Evolutionary conservation across 345 rosid genomes (phyloP).

Genomic region (Populus pruinosa): DNA sequence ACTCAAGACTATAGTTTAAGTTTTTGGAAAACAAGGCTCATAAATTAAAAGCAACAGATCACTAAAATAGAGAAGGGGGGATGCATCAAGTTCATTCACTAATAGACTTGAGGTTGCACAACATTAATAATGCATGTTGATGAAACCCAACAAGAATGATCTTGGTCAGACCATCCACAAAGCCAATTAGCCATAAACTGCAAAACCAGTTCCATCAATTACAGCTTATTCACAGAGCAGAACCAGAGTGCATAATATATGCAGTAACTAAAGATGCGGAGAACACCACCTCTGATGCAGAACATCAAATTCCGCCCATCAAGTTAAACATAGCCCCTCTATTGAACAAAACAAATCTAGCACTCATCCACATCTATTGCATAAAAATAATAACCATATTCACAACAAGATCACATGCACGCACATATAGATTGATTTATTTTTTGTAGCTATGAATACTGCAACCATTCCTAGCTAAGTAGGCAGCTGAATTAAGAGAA

Average conservation of each 20-base stretch:
- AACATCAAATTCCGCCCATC: not conserved
- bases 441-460: not conserved
- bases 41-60: not conserved
- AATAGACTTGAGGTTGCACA: too few species aligned
- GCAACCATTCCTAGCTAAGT: not conserved
- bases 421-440: not conserved
- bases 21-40: not conserved
- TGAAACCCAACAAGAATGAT: not conserved
- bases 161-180: too few species aligned
- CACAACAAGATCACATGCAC: not conserved
- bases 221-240: not conserved
- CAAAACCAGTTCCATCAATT: not conserved
- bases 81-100: too few species aligned
- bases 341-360: not conserved
- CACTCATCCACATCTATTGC: not conserved
- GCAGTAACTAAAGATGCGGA: not conserved
- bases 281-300: not conserved
- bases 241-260: not conserved
- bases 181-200: not conserved
- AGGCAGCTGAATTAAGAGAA: not conserved
- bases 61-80: not conserved
- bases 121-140: not conserved
- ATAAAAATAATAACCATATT: not conserved
- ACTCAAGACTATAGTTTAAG: not conserved
- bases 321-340: not conserved